Base-by-base conservation (phyloP, 2,329 filamentous ascomycete species). In the Magnaporthiopsis rhizophila region DNA sequence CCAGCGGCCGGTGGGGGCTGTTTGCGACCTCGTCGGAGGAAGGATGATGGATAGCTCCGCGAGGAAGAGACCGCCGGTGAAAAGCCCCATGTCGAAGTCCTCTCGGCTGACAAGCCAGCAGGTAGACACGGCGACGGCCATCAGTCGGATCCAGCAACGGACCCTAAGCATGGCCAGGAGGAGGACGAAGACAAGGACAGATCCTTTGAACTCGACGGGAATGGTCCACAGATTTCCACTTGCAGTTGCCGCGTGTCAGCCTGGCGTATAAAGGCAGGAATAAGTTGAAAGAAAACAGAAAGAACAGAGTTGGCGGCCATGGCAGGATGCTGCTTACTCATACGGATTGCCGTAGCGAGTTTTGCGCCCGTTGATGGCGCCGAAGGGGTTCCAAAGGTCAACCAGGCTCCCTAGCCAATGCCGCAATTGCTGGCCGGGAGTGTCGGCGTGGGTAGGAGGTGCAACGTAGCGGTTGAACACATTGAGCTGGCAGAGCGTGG, bases 131-230 rank as follows among this genome's bases (percentile, higher is more conserved):
- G 21, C 18, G 8, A 50, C 21, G 6, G 3, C 45, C 45, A n/a
- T n/a, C 21, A 50, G 45, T 21, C 45, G 45, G 15, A 50, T 21
- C 45, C 45, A 50, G 21, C 18, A 3, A 8, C 45, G 45, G 45
- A n/a, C 45, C 6, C 45, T 7, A 18, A 50, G 45, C 2, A 79
- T 65, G 53, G 74, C 71, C n/a, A 80, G 65, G 24, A 77, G 67
- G n/a, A 77, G 65, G 50, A 75, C 66, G 64, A 80, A 80, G 9
- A 80, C 68, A 26, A 79, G 68, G 73, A 81, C 74, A 9, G 79
- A 81, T 69, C 79, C 75, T 34, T 73, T 75, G 63, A 80, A 78
- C 64, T 82, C 79, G 64, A 80, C 74, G 0, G 80, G 77, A 21
- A 82, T 79, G 2, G 80, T 81, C 80, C 79, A 82, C 13, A 50